Evolutionary conservation across 2,329 filamentous ascomycete species (phyloP), one percentile per base, ranked within the genome.

Genomic region (Fusarium xyrophilum): DNA sequence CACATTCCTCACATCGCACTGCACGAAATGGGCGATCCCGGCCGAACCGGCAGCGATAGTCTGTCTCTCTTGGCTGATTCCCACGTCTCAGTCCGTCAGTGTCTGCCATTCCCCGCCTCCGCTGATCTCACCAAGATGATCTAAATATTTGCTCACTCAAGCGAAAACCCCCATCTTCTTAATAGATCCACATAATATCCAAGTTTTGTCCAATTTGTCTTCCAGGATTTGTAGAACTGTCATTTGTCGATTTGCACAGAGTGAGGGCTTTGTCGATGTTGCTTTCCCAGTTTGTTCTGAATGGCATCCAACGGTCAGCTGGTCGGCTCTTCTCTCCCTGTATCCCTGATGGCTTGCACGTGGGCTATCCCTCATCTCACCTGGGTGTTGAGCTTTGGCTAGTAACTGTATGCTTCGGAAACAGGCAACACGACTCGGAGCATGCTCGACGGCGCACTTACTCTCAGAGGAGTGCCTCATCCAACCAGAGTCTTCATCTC

Each of bases 1-100:
- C 63, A 67, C 67, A 69, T 69, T 69, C 67, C 67, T 70, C 25
- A 40, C 52, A 48, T 63, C 27, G 42, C 47, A 51, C 30, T 25
- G 36, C 62, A 33, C 48, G 42, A 47, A 40, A 52, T 35, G 67
- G 46, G 52, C 58, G 54, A 70, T 68, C 67, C 67, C 64, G 67
- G 60, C 67, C 48, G 60, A 46, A 47, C 64, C 63, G 67, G 48
- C 52, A 27, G 51, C 44, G 35, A 32, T 27, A 30, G 48, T 25
- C 30, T 53, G 51, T 46, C 44, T n/a, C n/a, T n/a, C n/a, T n/a
- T n/a, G n/a, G n/a, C 40, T 36, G 39, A 35, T 43, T 35, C 57
- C 57, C 43, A 42, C 25, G 30, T 42, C 42, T 52, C 30, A 30
- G 27, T 15, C 27, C 43, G 27, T 46, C 27, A 50, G 53, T 28